phyloP scores from a whole-genome alignment of 805 yeast species.

The Starmera quercuum region DNA sequence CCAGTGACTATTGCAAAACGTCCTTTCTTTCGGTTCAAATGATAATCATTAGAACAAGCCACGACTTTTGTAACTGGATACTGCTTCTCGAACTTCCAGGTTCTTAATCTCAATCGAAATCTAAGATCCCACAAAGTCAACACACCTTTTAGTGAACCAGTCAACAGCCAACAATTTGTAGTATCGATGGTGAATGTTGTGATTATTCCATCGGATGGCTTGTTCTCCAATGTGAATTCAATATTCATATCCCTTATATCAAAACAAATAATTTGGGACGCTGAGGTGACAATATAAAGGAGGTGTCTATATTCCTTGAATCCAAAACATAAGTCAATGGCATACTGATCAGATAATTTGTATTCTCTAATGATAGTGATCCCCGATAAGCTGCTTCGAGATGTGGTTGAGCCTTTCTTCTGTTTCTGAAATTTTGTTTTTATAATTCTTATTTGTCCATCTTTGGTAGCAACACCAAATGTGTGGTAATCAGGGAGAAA shows the following conservation, averaged over 20 bases:
- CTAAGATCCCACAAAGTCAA: conserved; percentile 78
- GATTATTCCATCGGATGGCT: conserved; percentile 58
- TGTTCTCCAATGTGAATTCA: conserved; percentile 38
- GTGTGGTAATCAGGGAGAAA: conserved; percentile 50
- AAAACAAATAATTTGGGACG: conserved; percentile 40
- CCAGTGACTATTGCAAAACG: conserved; percentile 54
- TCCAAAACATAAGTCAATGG: conserved; percentile 35
- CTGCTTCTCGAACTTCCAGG: conserved; percentile 51
- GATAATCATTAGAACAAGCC: conserved; percentile 33
- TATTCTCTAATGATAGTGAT: conserved; percentile 32
- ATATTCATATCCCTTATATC: conserved; percentile 53
- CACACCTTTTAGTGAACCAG: conserved; percentile 72
- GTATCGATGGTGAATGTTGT: conserved; percentile 51
- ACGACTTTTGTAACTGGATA: conserved; percentile 42
- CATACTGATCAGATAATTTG: conserved; percentile 33
- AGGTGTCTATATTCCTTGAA: conserved; percentile 29
- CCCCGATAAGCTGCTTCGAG: too few species aligned
- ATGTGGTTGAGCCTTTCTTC: conserved; percentile 8
- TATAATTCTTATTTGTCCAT: conserved; percentile 26
- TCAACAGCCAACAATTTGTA: conserved; percentile 51
- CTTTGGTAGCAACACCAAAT: conserved; percentile 44
- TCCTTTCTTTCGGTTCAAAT: conserved; percentile 25
- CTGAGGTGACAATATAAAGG: conserved; percentile 45
- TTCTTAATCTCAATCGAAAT: conserved; percentile 49
- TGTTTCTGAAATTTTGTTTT: conserved; percentile 26